A percentile compares a stretch with the other conserved stretches of the same genome.
Evolutionary conservation across 164 flowering plant species (phyloP).

Genomic region (Aristolochia contorta): DNA sequence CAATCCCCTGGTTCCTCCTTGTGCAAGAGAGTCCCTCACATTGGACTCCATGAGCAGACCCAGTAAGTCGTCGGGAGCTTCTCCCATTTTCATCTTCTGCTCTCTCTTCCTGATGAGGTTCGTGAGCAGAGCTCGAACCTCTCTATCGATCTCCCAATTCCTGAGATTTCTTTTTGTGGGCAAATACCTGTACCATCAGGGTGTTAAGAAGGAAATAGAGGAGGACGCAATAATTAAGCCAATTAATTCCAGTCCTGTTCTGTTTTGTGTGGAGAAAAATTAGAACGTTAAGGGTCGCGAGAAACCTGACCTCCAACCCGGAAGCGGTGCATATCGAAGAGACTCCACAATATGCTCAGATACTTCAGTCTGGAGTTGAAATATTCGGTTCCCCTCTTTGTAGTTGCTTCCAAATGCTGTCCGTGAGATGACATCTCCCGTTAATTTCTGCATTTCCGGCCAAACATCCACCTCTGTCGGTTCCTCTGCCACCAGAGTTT

Average conservation of each 20-base stretch:
- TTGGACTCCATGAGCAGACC: conserved; percentile 10
- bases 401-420: conserved; percentile 12
- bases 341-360: conserved; percentile 2
- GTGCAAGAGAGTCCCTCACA: background rate
- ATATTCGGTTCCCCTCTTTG: conserved; percentile 8
- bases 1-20: conserved; percentile 1
- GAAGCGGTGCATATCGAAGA: background rate
- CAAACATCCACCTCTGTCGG: conserved; percentile 7
- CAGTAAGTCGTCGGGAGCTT: conserved; percentile 2
- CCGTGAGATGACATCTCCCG: conserved; percentile 12
- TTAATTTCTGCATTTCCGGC: conserved; percentile 6
- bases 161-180: conserved; percentile 5
- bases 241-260: no score
- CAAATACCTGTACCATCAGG: conserved; percentile 4
- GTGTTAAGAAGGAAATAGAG: no score
- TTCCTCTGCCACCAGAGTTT: conserved; percentile 1
- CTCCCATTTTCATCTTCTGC: conserved; percentile 7
- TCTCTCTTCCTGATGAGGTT: conserved; percentile 6
- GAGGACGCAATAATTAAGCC: background rate
- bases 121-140: conserved; percentile 1
- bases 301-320: conserved; percentile 4
- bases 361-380: conserved; percentile 7
- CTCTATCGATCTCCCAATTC: conserved; percentile 2
- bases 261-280: background rate
- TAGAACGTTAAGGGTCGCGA: background rate